Evolutionary conservation across 176 grass and related monocot genomes (phyloP), one percentile per base, ranked within the genome.

Genomic region (Bromus sterilis): DNA sequence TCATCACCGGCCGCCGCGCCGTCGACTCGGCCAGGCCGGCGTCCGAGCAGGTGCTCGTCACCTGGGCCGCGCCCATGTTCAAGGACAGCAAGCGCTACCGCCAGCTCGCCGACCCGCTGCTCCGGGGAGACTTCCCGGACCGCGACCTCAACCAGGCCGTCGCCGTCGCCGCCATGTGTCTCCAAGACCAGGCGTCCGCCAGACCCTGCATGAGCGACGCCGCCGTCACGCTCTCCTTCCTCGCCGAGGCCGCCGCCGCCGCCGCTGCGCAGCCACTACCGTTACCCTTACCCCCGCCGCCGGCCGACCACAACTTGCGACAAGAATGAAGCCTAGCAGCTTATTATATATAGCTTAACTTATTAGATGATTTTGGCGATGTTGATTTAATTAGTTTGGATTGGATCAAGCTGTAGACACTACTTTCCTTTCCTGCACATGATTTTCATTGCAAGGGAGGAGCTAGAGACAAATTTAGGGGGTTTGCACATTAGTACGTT

Each of bases 161-260:
- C 15, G 69, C 69, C 69, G 69, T 73, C 25, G 69, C 69, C 7
- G 69, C 69, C 25, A 73, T 73, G 69, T 73, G 69, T 42, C 42
- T 73, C 4, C 69, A 73, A 14, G 40, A 73, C 69, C 69, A 73
- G 26, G 69, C 69, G 0, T 21, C 69, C 7, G 69, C 26, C 4
- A 91, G 41, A 88, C 91, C 30, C 0, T 71, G 68, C 68, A 71
- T 71, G 68, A 71, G 68, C 68, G 68, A 71, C 68, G 68, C 68
- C 40, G 68, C 68, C 40, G 68, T 71, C 40, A 42, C 68, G 3
- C 68, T 71, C 24, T 71, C 68, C 3, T 71, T 71, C 40, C 68
- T 71, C 7, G 68, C 68, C 14, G 68, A 71, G 40, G 68, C 68
- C 6, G 68, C 68, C 6, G 68, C 68, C 1, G 68, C 68, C 40